phyloP scores from a whole-genome alignment of 1,284 basidiomycete genomes.

The Trametes pubescens region DNA sequence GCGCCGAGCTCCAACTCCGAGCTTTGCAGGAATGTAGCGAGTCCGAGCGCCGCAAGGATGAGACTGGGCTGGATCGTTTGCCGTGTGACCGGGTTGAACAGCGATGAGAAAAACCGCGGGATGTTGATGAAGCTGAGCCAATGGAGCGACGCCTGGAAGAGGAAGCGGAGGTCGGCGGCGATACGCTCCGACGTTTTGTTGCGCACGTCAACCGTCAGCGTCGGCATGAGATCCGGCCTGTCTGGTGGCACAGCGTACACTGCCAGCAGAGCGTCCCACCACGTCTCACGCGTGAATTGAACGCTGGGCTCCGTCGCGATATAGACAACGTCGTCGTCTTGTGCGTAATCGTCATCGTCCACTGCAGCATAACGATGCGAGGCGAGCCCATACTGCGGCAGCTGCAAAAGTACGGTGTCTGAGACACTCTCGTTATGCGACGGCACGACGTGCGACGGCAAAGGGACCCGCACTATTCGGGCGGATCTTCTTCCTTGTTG shows the following conservation, averaged over 20 bases:
- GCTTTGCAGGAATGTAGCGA: slow-evolving; percentile 73
- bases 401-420: not conserved
- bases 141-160: slow-evolving; percentile 67
- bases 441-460: not conserved
- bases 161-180: slow-evolving; percentile 63
- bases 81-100: slow-evolving; percentile 59
- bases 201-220: slow-evolving; percentile 52
- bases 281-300: slow-evolving; percentile 30
- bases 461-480: not conserved
- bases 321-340: slow-evolving; percentile 33
- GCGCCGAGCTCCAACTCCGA: slow-evolving; percentile 58
- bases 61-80: slow-evolving; percentile 71
- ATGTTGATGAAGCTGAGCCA: slow-evolving; percentile 79
- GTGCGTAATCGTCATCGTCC: not conserved
- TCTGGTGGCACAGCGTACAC: slow-evolving; percentile 38
- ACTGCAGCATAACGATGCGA: not conserved
- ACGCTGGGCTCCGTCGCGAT: slow-evolving; percentile 36
- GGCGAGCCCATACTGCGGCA: not conserved
- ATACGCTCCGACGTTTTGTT: slow-evolving; percentile 54
- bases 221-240: not conserved
- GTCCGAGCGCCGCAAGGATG: slow-evolving; percentile 67
- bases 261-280: slow-evolving; percentile 33
- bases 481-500: not conserved
- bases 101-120: slow-evolving; percentile 66
- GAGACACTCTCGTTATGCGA: not conserved